phyloP scores from a whole-genome alignment of 208 protist genomes.

The Trypanosoma avium region DNA sequence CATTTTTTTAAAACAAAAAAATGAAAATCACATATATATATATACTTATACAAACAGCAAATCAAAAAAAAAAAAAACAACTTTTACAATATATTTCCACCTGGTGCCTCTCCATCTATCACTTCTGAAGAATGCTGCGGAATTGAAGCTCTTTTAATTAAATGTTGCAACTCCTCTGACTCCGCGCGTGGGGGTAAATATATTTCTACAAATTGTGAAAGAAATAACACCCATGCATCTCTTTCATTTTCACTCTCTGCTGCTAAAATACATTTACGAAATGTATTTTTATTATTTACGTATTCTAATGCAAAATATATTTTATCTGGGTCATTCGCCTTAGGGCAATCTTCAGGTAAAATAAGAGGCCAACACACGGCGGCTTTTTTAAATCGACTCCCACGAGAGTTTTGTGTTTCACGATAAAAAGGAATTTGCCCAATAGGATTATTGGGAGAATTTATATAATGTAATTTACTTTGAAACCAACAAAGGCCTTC shows the following conservation, averaged over 20 bases:
- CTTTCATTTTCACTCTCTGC: constrained; percentile 35
- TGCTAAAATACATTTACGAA: constrained; percentile 44
- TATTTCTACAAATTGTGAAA: constrained; percentile 68
- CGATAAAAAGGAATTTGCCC: constrained; percentile 44
- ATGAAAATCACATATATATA: not conserved
- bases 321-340: constrained; percentile 32
- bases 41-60: not conserved
- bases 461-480: constrained; percentile 24
- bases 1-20: not conserved
- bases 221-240: constrained; percentile 57
- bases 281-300: constrained; percentile 23
- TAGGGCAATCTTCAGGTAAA: constrained; percentile 50
- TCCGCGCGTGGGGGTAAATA: constrained; percentile 54
- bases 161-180: constrained; percentile 50
- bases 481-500: constrained; percentile 54
- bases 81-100: constrained; percentile 33
- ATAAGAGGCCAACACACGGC: constrained; percentile 71
- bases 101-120: constrained; percentile 66
- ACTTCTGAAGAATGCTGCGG: constrained; percentile 48
- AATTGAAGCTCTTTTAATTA: constrained; percentile 30
- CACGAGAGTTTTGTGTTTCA: constrained; percentile 58
- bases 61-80: not conserved
- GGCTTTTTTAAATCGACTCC: constrained; percentile 66
- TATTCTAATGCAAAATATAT: constrained; percentile 70
- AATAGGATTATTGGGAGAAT: constrained; percentile 23